These are phyloP conservation scores for Rossbeevera mucosa DNA, from an alignment of 768 basidiomycete species.

Conservation along the genomic window DNA sequence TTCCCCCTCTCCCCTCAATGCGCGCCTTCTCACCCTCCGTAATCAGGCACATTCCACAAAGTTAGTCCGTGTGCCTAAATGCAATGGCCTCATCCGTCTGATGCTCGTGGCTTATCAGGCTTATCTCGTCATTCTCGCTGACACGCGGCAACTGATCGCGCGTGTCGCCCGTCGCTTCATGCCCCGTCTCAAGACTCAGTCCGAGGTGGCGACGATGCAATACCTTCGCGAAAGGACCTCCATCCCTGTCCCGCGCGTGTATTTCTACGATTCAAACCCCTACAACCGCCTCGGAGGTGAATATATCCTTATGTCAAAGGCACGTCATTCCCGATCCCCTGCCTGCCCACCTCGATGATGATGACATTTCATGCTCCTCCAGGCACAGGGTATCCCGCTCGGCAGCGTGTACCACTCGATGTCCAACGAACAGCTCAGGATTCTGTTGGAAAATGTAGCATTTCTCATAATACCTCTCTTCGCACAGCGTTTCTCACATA, in stretches of 20 bases:
- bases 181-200: conserved; percentile 82
- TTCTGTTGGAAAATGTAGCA: conserved; percentile 65
- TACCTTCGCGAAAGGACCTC: conserved; percentile 67
- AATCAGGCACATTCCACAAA: conserved; percentile 80
- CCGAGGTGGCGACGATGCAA: conserved; percentile 82
- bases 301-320: conserved; percentile 86
- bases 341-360: not conserved
- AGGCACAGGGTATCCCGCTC: conserved; percentile 75
- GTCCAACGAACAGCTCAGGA: conserved; percentile 57
- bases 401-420: conserved; percentile 68
- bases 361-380: conserved; percentile 2
- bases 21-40: conserved; percentile 1
- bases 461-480: conserved; percentile 67
- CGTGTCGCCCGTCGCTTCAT: conserved; percentile 82
- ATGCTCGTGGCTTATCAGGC: conserved; percentile 42
- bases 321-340: conserved; percentile 28
- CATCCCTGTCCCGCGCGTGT: conserved; percentile 72
- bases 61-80: conserved; percentile 30
- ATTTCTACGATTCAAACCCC: conserved; percentile 77
- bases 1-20: conserved; percentile 9
- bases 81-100: not conserved
- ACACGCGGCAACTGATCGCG: conserved; percentile 62
- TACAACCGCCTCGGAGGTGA: conserved; percentile 82
- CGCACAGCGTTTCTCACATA: conserved; percentile 67
- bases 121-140: conserved; percentile 65